Conservation (phyloP, 2,329 filamentous ascomycete species). For the Ramularia collo-cygni region DNA sequence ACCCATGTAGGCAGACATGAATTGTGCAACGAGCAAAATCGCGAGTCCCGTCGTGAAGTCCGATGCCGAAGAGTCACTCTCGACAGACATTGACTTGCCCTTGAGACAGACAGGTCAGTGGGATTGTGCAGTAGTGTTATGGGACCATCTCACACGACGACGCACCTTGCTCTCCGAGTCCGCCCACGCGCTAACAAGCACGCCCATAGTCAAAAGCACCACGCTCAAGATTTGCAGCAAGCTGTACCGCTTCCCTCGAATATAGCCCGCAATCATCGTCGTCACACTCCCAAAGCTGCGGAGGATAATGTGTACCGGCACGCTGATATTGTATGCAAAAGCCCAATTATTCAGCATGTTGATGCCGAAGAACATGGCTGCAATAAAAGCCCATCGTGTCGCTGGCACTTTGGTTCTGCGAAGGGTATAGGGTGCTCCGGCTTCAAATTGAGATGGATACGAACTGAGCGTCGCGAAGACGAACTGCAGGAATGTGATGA, state of each 20-base stretch:
- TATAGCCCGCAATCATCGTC: slow-evolving; percentile 82
- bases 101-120: slow-evolving; percentile 23
- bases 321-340: slow-evolving; percentile 93
- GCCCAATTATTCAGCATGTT: slow-evolving; percentile 97
- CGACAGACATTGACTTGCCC: slow-evolving; percentile 38
- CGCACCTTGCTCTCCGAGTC: slow-evolving; percentile 76
- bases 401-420: slow-evolving; percentile 74
- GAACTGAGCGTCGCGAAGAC: slow-evolving; percentile 56
- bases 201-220: slow-evolving; percentile 72
- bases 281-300: slow-evolving; percentile 93
- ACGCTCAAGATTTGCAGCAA: slow-evolving; percentile 75
- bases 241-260: slow-evolving; percentile 81
- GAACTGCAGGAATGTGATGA: slow-evolving; percentile 47
- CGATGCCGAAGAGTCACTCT: slow-evolving; percentile 34
- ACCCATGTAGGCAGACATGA: slow-evolving; percentile 89
- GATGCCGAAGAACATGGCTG: slow-evolving; percentile 83
- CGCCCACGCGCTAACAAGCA: slow-evolving; percentile 81
- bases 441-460: slow-evolving; percentile 40
- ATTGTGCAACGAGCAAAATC: slow-evolving; percentile 79
- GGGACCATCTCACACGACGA: not conserved
- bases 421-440: slow-evolving; percentile 63
- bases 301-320: slow-evolving; percentile 94
- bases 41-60: slow-evolving; percentile 64
- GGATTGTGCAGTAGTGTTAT: slow-evolving; percentile 2
- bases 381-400: slow-evolving; percentile 79